Evolutionary conservation across 2,329 filamentous ascomycete genomes (phyloP), one percentile per base, ranked within the genome.

Genomic region (Penicillium vulpinum): DNA sequence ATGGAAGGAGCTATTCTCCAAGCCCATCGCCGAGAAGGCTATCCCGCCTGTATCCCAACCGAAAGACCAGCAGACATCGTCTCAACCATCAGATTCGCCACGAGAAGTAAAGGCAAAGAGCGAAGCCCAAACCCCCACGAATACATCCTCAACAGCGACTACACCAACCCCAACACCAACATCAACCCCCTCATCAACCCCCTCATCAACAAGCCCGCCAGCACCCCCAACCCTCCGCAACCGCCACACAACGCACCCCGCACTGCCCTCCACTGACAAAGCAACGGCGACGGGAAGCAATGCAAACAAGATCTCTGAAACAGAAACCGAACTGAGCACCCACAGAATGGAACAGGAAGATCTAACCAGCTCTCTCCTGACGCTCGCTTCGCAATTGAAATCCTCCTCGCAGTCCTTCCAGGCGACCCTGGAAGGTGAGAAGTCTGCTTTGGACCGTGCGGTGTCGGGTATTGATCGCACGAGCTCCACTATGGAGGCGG

Each of bases 291-390:
- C 54, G 3, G 43, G 57, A 45, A 39, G 48, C 43, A 54, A 39
- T 47, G 16, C 52, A 8, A 57, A 63, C 16, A 66, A 69, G 31
- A 61, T 67, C 16, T 58, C 65, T 43, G 82, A 83, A 16, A 81
- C 85, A 1, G 91, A 96, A 77, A 82, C 86, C 0, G 82, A 92
- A 31, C 83, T 96, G 41, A 85, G 90, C 65, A 83, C 89, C 68
- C 86, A 96, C 69, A 88, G 90, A 51, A 80, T 80, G 52, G 91
- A 96, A 76, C 92, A 97, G 74, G 91, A 96, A 73, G 80, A 83
- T 33, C 82, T 97, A 3, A 93, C 92, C 0, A 82, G 84, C 36
- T 92, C 90, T 8, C 87, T 97, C n/a, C 81, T 96, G 22, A 79
- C 83, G 43, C 89, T 97, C 77, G 92, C 93, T 1, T 79, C 83